phyloP scores from a whole-genome alignment of 2,329 filamentous ascomycete genomes.

The Endoconidiophora polonica region DNA sequence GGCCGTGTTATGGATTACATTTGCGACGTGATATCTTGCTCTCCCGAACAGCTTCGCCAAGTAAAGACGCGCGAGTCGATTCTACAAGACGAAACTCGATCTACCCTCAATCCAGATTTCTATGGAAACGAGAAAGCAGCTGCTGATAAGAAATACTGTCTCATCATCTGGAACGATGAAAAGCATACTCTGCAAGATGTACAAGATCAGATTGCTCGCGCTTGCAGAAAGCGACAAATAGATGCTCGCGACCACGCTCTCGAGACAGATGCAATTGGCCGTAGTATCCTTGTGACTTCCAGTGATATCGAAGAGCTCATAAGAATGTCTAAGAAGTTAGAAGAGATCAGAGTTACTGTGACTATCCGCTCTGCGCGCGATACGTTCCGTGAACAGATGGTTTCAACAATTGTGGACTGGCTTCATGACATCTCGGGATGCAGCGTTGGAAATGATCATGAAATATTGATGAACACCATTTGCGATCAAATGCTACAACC shows the following conservation, averaged over 20 bases:
- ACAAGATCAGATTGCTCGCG: constrained; percentile 72
- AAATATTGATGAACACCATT: constrained; percentile 63
- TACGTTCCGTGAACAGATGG: constrained; percentile 97
- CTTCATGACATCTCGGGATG: constrained; percentile 83
- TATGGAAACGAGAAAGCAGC: constrained; percentile 35
- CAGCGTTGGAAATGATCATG: constrained; percentile 61
- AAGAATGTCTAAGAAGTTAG: constrained; percentile 66
- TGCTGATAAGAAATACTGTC: constrained; percentile 48
- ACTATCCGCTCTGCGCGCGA: constrained; percentile 87
- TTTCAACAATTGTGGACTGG: constrained; percentile 94
- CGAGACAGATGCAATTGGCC: constrained; percentile 76
- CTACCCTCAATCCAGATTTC: constrained; percentile 29
- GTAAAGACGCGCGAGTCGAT: constrained; percentile 73
- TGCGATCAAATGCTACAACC: constrained; percentile 82
- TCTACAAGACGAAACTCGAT: constrained; percentile 64
- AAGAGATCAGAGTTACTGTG: constrained; percentile 90
- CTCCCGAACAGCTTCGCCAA: constrained; percentile 81
- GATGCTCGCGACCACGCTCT: constrained; percentile 63
- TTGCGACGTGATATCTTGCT: constrained; percentile 95
- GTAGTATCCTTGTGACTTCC: constrained; percentile 67
- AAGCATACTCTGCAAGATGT: constrained; percentile 94
- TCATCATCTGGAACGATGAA: constrained; percentile 95
- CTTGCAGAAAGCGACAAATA: constrained; percentile 55
- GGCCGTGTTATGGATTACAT: constrained; percentile 80
- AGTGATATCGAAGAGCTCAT: constrained; percentile 57